Evolutionary conservation across 2,329 filamentous ascomycete species (phyloP), one percentile per base, ranked within the genome.

Genomic region (Fusarium sacchari): DNA sequence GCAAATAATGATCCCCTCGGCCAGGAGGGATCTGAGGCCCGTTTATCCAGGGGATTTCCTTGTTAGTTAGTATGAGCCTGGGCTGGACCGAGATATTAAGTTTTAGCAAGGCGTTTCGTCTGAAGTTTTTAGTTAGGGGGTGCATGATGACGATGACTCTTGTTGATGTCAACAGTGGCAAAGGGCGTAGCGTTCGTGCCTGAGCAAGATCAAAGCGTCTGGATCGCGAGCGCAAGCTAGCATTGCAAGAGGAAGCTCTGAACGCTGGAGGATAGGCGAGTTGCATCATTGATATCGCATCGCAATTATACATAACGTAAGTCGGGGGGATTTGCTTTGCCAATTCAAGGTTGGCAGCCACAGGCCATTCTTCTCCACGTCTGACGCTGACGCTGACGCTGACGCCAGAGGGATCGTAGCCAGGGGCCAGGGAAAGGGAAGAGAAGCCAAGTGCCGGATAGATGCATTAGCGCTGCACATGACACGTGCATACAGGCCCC

Each of bases 381-480:
- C 46, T 32, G 28, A 56, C 69, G 59, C 44, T 28, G 44, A 28
- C 4, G 30, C 66, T 60, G 60, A 64, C 56, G 57, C 67, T 67
- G 68, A 71, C 61, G 57, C 59, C 69, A 73, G 60, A 58, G 52
- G 4, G 53, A 58, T 58, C 67, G 62, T 61, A 61, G 69, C 59
- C 69, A 69, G 55, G 68, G 68, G 58, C 10, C 28, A 24, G 30
- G 20, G 44, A 46, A 22, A 46, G 44, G 44, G 26, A 28, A 20
- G 2, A 47, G 11, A 62, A 57, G 40, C 42, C 50, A 70, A 63
- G 52, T 62, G 60, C 68, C 69, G 69, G 50, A 67, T 75, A 75
- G 67, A 47, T 75, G 72, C 69, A 73, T 75, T 67, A 64, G 67
- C 56, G 66, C 55, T 66, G 60, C 66, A 52, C 37, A 71, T 40